Conservation (phyloP, 805 yeast genomes). For the Cyberlindnera samutprakarnensis region DNA sequence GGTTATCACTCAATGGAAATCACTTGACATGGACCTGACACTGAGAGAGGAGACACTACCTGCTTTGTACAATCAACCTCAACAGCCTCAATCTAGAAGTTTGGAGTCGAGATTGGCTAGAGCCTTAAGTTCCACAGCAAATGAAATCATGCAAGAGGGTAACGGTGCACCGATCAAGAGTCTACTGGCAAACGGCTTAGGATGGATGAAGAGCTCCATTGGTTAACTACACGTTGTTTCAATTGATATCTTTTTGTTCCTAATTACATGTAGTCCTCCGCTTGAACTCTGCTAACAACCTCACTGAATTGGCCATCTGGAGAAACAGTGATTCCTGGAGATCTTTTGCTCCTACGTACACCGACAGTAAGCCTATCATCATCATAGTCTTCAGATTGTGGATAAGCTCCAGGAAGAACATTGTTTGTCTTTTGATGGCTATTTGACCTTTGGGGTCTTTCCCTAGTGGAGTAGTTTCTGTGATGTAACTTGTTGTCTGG, state of each 20-base stretch:
- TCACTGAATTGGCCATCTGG: background rate
- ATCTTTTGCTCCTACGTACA: too few species aligned
- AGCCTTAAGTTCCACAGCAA: constrained; percentile 17
- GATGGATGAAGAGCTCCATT: constrained; percentile 40
- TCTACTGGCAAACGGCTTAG: constrained; percentile 37
- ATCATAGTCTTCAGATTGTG: too few species aligned
- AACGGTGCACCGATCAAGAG: constrained; percentile 28
- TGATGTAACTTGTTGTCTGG: too few species aligned
- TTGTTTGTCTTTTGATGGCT: too few species aligned
- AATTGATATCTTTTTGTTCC: background rate
- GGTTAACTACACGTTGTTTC: background rate
- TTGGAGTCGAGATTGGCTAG: constrained; percentile 17
- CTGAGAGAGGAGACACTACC: too few species aligned
- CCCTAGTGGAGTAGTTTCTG: too few species aligned
- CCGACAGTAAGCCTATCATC: too few species aligned
- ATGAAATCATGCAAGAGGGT: constrained; percentile 12
- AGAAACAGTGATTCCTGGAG: too few species aligned
- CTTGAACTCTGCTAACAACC: background rate
- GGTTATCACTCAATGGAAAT: constrained; percentile 59
- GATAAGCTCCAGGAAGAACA: too few species aligned
- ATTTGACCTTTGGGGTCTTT: too few species aligned
- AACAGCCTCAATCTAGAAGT: constrained; percentile 5
- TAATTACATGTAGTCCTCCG: background rate
- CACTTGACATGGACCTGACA: constrained; percentile 34
- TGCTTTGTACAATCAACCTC: too few species aligned